These are phyloP conservation scores for Lonicera japonica DNA, from an alignment of 129 eudicot species.

Conservation along the genomic window DNA sequence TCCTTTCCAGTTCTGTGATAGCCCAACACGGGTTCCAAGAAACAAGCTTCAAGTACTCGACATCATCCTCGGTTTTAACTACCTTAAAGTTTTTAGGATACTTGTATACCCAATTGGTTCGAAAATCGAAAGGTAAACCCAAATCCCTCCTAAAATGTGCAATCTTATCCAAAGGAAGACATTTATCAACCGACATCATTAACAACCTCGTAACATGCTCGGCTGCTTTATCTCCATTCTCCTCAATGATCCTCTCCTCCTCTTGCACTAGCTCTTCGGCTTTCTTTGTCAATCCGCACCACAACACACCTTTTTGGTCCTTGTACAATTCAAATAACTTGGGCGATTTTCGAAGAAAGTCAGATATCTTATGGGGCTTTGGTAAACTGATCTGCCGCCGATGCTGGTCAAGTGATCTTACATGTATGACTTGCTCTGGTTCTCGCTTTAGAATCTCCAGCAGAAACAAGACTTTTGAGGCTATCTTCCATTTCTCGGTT, in stretches of 20 bases:
- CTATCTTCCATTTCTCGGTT: slow-evolving; percentile 64
- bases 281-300: slow-evolving; percentile 71
- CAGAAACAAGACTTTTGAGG: slow-evolving; percentile 56
- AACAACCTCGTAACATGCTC: slow-evolving; percentile 71
- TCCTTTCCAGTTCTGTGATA: slow-evolving; percentile 67
- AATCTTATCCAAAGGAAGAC: slow-evolving; percentile 53
- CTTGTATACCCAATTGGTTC: slow-evolving; percentile 59
- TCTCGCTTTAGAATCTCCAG: slow-evolving; percentile 61
- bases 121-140: slow-evolving; percentile 76
- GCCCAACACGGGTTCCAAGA: slow-evolving; percentile 78
- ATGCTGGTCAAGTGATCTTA: slow-evolving; percentile 58
- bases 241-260: slow-evolving; percentile 50
- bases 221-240: slow-evolving; percentile 45
- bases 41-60: slow-evolving; percentile 83
- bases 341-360: slow-evolving; percentile 68
- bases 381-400: slow-evolving; percentile 69
- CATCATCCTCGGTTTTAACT: slow-evolving; percentile 53
- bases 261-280: slow-evolving; percentile 73
- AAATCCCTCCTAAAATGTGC: slow-evolving; percentile 92
- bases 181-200: slow-evolving; percentile 78
- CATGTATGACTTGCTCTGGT: slow-evolving; percentile 55
- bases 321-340: slow-evolving; percentile 72
- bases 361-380: slow-evolving; percentile 81
- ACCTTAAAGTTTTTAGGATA: slow-evolving; percentile 57
- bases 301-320: slow-evolving; percentile 55